Percentiles rank a stretch among this genome's conserved stretches.
phyloP scores from a whole-genome alignment of 192 early-diverging fungal species.

The Podila clonocystis region DNA sequence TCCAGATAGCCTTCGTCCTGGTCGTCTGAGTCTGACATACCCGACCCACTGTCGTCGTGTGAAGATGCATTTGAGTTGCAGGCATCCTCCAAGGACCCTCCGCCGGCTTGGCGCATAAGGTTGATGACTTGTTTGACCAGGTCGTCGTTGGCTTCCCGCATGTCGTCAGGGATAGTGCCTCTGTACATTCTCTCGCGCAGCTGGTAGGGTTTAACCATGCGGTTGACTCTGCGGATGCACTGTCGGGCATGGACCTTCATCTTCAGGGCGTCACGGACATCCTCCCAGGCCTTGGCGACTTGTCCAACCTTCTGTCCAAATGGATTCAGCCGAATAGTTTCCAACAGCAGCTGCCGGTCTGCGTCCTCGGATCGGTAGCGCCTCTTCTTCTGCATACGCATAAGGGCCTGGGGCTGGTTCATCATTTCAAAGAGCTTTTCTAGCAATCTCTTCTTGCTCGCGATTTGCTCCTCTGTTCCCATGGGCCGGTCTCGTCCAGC shows the following conservation, averaged over 20 bases:
- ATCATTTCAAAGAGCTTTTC: slow-evolving; percentile 49
- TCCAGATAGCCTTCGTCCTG: slow-evolving; percentile 36
- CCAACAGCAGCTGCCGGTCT: slow-evolving; percentile 27
- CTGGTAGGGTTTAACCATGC: slow-evolving; percentile 48
- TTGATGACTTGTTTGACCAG: slow-evolving; percentile 38
- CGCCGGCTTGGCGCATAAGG: slow-evolving; percentile 33
- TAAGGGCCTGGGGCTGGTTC: slow-evolving; percentile 48
- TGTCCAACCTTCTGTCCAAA: slow-evolving; percentile 47
- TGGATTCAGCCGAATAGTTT: slow-evolving; percentile 44
- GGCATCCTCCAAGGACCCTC: slow-evolving; percentile 22
- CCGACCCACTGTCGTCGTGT: slow-evolving; percentile 25
- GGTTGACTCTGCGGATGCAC: slow-evolving; percentile 44
- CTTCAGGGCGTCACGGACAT: slow-evolving; percentile 42
- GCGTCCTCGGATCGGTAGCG: slow-evolving; percentile 48
- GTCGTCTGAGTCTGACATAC: slow-evolving; percentile 39
- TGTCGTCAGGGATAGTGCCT: slow-evolving; percentile 40
- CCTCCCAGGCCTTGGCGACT: slow-evolving; percentile 51
- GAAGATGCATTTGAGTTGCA: slow-evolving; percentile 18
- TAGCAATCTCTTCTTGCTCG: slow-evolving; percentile 36
- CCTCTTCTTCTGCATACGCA: slow-evolving; percentile 46
- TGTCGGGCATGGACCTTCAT: slow-evolving; percentile 51
- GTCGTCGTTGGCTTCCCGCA: slow-evolving; percentile 47
- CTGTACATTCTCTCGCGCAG: slow-evolving; percentile 47
- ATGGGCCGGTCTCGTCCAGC: slow-evolving; percentile 37
- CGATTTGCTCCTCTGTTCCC: slow-evolving; percentile 40